Evolutionary conservation across 2,329 filamentous ascomycete genomes (phyloP), one percentile per base, ranked within the genome.

Genomic region (Alternaria infectoria): DNA sequence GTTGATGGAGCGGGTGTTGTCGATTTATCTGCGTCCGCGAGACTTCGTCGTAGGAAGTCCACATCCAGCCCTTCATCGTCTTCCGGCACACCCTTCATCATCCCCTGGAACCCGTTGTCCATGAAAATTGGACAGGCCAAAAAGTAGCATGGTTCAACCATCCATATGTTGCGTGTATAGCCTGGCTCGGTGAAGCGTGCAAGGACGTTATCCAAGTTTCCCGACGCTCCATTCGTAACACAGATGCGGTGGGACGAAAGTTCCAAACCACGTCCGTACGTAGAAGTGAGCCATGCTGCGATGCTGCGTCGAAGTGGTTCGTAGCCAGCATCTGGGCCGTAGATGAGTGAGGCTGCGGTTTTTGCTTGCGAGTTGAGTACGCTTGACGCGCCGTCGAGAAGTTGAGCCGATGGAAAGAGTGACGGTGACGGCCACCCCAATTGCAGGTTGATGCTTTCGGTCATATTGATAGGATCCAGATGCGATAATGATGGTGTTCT

Each of bases 101-200:
- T 85, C 1, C 86, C 86, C 2, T 82, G 82, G 70, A 96, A 92
- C 1, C 92, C 92, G 1, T 89, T 84, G 79, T 96, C 93, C 62
- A 90, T 88, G 73, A 96, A 93, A 56, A 96, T 91, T 13, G 88
- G 85, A 72, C 90, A 92, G 0, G 89, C 91, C 15, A 95, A 83
- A 76, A 91, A 91, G 76, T 96, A 96, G 57, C 89, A 90, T 5
- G 93, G 93, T 40, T 90, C 88, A 7, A 92, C 87, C 81, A 93
- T 86, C 90, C 91, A 96, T n/a, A 96, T 84, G 66, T 87, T 92
- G 83, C 95, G 92, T 0, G 47, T 50, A 2, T 50, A 30, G 11
- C 47, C 47, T 17, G 47, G 47, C 25, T 50, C 47, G 1, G 47
- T 50, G 25, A 50, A 50, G 47, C 47, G 47, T 26, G 47, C 47